Conservation (phyloP, 2,329 filamentous ascomycete species). For the Ophiostoma montium region DNA sequence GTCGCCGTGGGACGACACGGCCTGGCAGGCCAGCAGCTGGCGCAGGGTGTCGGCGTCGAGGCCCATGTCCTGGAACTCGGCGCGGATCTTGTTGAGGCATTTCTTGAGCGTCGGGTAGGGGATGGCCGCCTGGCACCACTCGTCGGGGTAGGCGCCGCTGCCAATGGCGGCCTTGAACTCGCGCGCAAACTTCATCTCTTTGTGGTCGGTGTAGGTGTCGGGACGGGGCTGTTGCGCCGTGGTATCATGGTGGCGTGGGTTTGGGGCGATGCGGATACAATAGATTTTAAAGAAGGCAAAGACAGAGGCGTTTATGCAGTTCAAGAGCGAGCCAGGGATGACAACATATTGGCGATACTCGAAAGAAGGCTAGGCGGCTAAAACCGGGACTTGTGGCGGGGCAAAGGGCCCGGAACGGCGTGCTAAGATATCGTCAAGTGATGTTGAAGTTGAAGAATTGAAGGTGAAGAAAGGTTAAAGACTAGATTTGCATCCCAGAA, state of each 20-base stretch:
- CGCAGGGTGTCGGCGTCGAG: slow-evolving; percentile 58
- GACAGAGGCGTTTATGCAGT: not conserved
- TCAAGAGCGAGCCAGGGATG: no score
- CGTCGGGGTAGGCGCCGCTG: slow-evolving; percentile 49
- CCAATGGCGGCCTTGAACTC: slow-evolving; percentile 56
- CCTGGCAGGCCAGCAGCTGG: slow-evolving; percentile 42
- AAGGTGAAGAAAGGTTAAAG: no score
- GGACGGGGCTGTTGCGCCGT: not conserved
- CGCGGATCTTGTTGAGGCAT: slow-evolving; percentile 66
- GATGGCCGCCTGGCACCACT: slow-evolving; percentile 61
- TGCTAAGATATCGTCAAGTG: no score
- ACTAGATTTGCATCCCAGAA: no score
- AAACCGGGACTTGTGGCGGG: no score
- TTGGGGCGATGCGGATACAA: not conserved
- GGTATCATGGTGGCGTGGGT: not conserved
- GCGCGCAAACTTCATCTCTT: slow-evolving; percentile 72
- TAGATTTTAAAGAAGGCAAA: not conserved
- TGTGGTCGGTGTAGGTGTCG: not conserved
- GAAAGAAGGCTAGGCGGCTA: no score
- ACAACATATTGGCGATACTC: no score
- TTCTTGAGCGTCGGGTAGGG: slow-evolving; percentile 80
- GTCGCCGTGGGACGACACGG: slow-evolving; percentile 22
- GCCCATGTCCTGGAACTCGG: slow-evolving; percentile 56
- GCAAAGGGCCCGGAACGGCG: no score
- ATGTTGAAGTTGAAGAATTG: not conserved